These are phyloP conservation scores for Monosporascus sp. DNA, from an alignment of 2,329 filamentous ascomycete genomes.

Conservation along the genomic window DNA sequence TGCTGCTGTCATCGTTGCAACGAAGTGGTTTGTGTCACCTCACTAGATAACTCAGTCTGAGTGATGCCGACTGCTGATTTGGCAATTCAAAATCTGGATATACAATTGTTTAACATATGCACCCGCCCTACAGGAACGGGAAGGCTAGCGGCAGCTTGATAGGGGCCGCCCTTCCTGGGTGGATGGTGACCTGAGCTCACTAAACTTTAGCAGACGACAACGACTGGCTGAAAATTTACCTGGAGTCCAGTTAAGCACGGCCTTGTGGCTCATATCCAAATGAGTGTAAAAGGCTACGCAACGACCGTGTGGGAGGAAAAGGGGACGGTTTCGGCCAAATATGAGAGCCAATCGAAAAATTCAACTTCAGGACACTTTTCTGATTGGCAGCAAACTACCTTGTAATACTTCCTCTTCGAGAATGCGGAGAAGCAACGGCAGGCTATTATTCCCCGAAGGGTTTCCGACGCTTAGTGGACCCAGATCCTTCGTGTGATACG, in stretches of 20 bases:
- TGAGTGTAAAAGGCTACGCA: slow-evolving; percentile 7
- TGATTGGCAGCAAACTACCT: slow-evolving; percentile 21
- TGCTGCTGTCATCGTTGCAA: not conserved
- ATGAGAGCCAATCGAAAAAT: slow-evolving; percentile 20
- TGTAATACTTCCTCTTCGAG: slow-evolving; percentile 12
- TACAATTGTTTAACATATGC: slow-evolving; percentile 11
- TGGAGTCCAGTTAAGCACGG: slow-evolving; percentile 10
- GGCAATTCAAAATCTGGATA: slow-evolving; percentile 9
- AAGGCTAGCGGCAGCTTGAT: slow-evolving; percentile 12
- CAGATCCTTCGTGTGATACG: not conserved
- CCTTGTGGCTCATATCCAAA: not conserved
- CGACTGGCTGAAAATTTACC: slow-evolving; percentile 13
- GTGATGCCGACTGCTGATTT: slow-evolving; percentile 13
- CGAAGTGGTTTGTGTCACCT: not conserved
- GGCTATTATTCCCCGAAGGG: slow-evolving; percentile 6
- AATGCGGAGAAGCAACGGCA: slow-evolving; percentile 19
- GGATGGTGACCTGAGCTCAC: slow-evolving; percentile 2
- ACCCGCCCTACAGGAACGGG: slow-evolving; percentile 19
- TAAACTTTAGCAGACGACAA: slow-evolving; percentile 6
- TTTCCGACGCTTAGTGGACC: not conserved
- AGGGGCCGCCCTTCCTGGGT: slow-evolving; percentile 12
- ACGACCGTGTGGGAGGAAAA: slow-evolving; percentile 1
- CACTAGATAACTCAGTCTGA: not conserved
- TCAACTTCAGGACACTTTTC: slow-evolving; percentile 8
- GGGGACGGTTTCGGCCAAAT: slow-evolving; percentile 1